Percentiles rank a stretch among this genome's conserved stretches.
These are phyloP conservation scores for Sarocladiaceae sp. DNA, from an alignment of 2,329 filamentous ascomycete genomes.

Conservation along the genomic window DNA sequence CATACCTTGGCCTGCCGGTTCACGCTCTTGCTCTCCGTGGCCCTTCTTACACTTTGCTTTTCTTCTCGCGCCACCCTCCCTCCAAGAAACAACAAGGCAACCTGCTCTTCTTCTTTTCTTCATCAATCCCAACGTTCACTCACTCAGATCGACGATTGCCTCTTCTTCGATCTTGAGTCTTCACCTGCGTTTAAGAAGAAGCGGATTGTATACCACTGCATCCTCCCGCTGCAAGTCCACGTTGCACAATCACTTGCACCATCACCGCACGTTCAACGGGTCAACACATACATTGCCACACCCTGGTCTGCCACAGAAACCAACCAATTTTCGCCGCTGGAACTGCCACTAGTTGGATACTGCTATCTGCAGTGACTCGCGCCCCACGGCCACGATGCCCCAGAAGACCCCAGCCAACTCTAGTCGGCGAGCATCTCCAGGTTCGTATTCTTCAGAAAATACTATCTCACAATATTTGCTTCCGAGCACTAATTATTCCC, in stretches of 20 bases:
- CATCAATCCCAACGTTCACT: no score
- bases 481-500: background rate
- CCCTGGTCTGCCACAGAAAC: background rate
- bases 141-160: no score
- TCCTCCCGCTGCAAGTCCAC: background rate
- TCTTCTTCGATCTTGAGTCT: no score
- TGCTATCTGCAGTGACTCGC: slow-evolving; percentile 5
- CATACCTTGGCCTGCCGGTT: background rate
- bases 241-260: slow-evolving; percentile 2
- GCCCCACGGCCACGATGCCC: background rate
- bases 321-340: background rate
- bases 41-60: slow-evolving; percentile 2
- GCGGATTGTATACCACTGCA: no score
- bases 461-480: background rate
- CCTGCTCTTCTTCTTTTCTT: background rate
- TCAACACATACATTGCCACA: background rate
- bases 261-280: background rate
- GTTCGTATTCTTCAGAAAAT: background rate
- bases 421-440: slow-evolving; percentile 1
- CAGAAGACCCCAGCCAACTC: slow-evolving; percentile 6
- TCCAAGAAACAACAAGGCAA: background rate
- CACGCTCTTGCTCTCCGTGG: background rate
- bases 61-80: slow-evolving; percentile 1
- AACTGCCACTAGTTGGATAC: background rate
- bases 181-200: no score